Evolutionary conservation across 2,329 filamentous ascomycete species (phyloP), one percentile per base, ranked within the genome.

Genomic region (Thyridium curvatum): DNA sequence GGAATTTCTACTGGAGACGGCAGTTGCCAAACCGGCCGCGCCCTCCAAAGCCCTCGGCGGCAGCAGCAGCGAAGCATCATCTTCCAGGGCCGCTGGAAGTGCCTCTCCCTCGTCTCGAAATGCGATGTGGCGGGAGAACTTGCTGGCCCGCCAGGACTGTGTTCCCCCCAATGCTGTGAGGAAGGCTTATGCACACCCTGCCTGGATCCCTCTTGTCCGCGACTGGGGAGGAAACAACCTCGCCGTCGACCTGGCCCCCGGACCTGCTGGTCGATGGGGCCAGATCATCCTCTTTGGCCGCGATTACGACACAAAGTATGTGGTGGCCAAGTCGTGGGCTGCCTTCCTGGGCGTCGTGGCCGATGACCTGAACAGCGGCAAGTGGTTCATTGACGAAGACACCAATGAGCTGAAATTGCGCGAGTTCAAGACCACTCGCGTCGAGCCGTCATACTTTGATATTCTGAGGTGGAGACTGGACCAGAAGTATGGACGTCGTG

Each of bases 161-260:
- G 85, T 97, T 42, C 93, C 93, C 8, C 74, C 86, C 9, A 84
- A 86, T 53, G 79, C 88, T 5, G 83, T 97, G 28, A 90, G 94
- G 58, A 94, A 90, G 60, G 86, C 86, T 0, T 98, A 98, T 56
- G 85, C 89, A 3, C 91, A 98, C 61, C 83, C 89, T 2, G 85
- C 82, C 38, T 98, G 93, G 93, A 96, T 98, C 50, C 91, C 93
- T 38, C 71, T 98, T 28, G 91, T 90, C 42, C 86, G 93, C 51
- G 93, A 98, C 61, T 98, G 93, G 93, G 93, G 93, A 60, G 93
- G 93, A 62, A 98, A 98, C 76, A 94, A 95, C 68, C 73, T 98
- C 54, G 91, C 90, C 14, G 79, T 96, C 34, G 93, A 98, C 61
- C 71, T 98, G 42, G 87, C 90, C 7, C 93, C 93, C 16, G 93